phyloP scores from a whole-genome alignment of 179 eudicot genomes.

The Carnegiea gigantea region DNA sequence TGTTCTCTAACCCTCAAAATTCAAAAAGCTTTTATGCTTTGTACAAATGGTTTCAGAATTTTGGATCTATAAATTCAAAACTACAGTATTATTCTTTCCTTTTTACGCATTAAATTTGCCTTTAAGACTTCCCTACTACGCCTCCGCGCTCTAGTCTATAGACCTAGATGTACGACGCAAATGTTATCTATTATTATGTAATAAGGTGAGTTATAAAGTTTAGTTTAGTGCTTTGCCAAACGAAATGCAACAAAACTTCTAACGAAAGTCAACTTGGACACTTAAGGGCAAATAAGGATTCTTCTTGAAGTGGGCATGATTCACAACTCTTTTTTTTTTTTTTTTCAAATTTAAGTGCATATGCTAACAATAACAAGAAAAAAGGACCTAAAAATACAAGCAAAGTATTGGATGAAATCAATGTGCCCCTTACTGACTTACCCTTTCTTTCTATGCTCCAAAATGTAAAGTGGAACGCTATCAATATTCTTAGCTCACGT shows the following conservation, averaged over 20 bases:
- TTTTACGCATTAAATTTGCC: too few species aligned
- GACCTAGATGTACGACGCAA: too few species aligned
- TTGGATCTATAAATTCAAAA: too few species aligned
- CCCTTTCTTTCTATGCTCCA: slow-evolving; percentile 4
- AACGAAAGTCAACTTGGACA: background rate
- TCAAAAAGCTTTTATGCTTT: background rate
- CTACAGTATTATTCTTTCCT: too few species aligned
- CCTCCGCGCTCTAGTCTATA: too few species aligned
- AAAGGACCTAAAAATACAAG: slow-evolving; percentile 3
- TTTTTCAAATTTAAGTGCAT: background rate
- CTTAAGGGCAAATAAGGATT: background rate
- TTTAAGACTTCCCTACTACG: too few species aligned
- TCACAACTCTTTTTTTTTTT: background rate
- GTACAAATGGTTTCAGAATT: too few species aligned
- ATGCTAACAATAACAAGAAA: background rate
- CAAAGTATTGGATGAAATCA: slow-evolving; percentile 11
- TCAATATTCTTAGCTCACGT: slow-evolving; percentile 48
- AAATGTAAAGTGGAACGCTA: slow-evolving; percentile 27
- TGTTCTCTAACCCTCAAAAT: too few species aligned
- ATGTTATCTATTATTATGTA: too few species aligned
- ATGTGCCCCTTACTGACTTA: background rate
- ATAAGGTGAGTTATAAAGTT: too few species aligned
- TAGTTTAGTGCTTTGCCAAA: background rate
- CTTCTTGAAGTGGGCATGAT: background rate
- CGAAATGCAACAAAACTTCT: background rate